phyloP scores from a whole-genome alignment of 1,284 basidiomycete species.

The Sporisorium sorghi region DNA sequence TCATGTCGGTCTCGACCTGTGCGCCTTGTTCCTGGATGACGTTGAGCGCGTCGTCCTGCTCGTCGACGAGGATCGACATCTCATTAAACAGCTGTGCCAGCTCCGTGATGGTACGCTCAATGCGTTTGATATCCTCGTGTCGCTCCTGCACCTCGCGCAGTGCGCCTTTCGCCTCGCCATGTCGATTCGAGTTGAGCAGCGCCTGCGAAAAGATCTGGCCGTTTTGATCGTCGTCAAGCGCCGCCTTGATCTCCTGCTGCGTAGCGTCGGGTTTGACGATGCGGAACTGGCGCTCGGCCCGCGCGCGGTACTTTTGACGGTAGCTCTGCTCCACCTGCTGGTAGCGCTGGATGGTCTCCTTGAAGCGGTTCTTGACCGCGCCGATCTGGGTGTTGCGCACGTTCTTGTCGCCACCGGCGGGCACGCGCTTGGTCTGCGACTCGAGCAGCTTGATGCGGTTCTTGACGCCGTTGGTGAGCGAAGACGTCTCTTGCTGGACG shows the following conservation, averaged over 20 bases:
- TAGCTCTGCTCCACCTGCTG: slow-evolving; percentile 93
- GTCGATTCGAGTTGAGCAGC: slow-evolving; percentile 80
- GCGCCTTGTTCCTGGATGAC: slow-evolving; percentile 62
- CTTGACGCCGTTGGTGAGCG: slow-evolving; percentile 66
- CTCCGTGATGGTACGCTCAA: slow-evolving; percentile 87
- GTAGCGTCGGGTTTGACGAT: slow-evolving; percentile 92
- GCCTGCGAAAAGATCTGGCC: slow-evolving; percentile 87
- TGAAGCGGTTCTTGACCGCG: slow-evolving; percentile 71
- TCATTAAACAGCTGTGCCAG: slow-evolving; percentile 89
- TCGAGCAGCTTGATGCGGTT: slow-evolving; percentile 66
- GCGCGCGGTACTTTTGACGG: slow-evolving; percentile 90
- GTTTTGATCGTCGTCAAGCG: slow-evolving; percentile 81
- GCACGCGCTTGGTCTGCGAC: slow-evolving; percentile 54
- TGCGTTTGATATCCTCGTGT: slow-evolving; percentile 86
- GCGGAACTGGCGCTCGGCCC: slow-evolving; percentile 94
- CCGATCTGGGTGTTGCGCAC: slow-evolving; percentile 73
- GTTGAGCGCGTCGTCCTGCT: slow-evolving; percentile 68
- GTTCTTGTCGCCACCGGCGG: slow-evolving; percentile 65
- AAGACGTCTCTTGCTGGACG: slow-evolving; percentile 62
- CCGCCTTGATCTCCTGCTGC: slow-evolving; percentile 79
- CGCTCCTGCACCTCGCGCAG: slow-evolving; percentile 91
- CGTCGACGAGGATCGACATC: slow-evolving; percentile 67
- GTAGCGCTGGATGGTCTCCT: slow-evolving; percentile 73
- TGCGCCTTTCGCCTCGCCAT: slow-evolving; percentile 84
- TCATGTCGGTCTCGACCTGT: slow-evolving; percentile 64